Base-by-base conservation (phyloP, 352 stramenopile species). In the Pythium phragmitis region DNA sequence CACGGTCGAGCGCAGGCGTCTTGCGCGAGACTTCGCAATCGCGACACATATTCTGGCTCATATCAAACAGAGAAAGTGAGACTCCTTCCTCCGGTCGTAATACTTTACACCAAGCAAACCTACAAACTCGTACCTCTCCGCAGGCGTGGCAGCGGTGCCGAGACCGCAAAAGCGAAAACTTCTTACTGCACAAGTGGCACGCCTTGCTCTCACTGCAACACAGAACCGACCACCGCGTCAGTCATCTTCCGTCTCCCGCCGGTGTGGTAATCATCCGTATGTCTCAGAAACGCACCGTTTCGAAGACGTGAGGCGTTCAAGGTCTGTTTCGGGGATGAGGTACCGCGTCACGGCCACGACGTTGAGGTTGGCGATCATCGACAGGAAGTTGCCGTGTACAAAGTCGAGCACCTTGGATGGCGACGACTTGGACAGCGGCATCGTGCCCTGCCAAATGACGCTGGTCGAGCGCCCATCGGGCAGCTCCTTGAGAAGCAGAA, bases 121-220 rank as follows among this genome's bases (percentile, higher is more conserved):
- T 39, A 9, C 34, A 50, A 30, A 13, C 45, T 39, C 66, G 30
- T 33, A 88, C 72, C 60, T 90, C 76, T 34, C 75, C 76, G 53
- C 85, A 94, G 30, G 83, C 72, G n/a, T 77, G 72, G 57, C 85
- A 94, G 57, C 85, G 64, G 45, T 79, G 77, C 4, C 82, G 80
- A 26, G 80, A 71, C 0, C 81, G 71, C 43, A 90, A 65, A 12
- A 94, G 57, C 37, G 78, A 88, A 53, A 93, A 93, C 49, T 85
- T 88, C 34, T 86, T 89, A 57, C 70, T 79, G 74, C 85, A 93
- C 58, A 93, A 70, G 59, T 77, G 78, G 69, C 82, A 91, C 39
- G 69, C 67, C 58, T 88, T 91, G 45, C 76, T 77, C 14, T 82
- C 76, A 19, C 79, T 88, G 56, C 42, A 21, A 52, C 16, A 41